These are phyloP conservation scores for Leccinum subtestaceum DNA, from an alignment of 768 basidiomycete genomes.

Conservation along the genomic window DNA sequence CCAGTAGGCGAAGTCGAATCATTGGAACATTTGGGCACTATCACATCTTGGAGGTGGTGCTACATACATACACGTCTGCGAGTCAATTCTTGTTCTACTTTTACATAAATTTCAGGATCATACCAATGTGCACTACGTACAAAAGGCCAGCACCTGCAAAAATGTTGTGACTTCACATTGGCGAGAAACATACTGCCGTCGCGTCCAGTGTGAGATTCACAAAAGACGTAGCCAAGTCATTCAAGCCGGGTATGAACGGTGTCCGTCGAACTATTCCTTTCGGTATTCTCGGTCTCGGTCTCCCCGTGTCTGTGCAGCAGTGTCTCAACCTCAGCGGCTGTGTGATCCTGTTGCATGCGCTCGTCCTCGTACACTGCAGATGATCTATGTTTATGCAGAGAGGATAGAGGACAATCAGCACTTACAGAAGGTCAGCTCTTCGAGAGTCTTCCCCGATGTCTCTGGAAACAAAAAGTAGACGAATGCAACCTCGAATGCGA, in stretches of 20 bases:
- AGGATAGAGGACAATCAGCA: neutral
- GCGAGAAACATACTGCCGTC: neutral
- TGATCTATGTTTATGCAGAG: neutral
- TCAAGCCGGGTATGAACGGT: neutral
- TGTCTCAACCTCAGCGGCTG: neutral
- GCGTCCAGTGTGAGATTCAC: neutral
- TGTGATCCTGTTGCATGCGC: neutral
- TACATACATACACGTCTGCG: too few relatives aligned
- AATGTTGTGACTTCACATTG: too few relatives aligned
- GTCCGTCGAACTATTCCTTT: neutral
- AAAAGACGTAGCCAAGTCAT: neutral
- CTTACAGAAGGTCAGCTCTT: constrained; percentile 20
- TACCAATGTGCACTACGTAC: too few relatives aligned
- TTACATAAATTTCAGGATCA: too few relatives aligned
- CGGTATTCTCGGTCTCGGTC: neutral
- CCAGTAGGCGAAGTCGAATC: too few relatives aligned
- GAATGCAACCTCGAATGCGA: constrained; percentile 11
- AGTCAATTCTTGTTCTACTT: too few relatives aligned
- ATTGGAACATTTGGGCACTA: too few relatives aligned
- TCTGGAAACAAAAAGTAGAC: constrained; percentile 22
- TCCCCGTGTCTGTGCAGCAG: neutral
- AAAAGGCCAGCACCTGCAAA: too few relatives aligned
- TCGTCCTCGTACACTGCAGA: constrained; percentile 6
- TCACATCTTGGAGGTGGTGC: too few relatives aligned
- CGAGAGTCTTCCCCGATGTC: constrained; percentile 18